Conservation (phyloP, 2,329 filamentous ascomycete genomes). For the Alternaria angustiovoidea region DNA sequence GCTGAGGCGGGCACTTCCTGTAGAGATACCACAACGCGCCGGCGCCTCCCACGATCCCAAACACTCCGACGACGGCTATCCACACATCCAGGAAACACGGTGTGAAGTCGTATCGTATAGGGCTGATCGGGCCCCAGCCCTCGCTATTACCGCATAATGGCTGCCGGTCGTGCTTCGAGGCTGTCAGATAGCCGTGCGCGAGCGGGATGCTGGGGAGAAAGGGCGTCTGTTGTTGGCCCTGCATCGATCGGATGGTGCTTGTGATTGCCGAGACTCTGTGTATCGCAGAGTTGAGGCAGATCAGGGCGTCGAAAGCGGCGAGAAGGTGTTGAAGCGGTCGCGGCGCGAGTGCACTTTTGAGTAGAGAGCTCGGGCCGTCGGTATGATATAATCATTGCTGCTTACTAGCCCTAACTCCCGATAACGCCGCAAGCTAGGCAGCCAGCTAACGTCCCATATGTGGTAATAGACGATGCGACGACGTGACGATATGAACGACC, state of each 20-base stretch:
- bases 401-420: conserved; percentile 15
- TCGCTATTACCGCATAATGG: conserved; percentile 87
- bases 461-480: conserved; percentile 1
- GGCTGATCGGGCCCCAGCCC: conserved; percentile 94
- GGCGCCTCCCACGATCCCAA: conserved; percentile 79
- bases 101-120: conserved; percentile 89
- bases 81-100: conserved; percentile 96
- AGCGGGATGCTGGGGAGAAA: conserved; percentile 40
- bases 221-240: conserved; percentile 48
- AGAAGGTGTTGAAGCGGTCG: conserved; percentile 8
- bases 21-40: conserved; percentile 82
- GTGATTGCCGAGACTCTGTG: conserved; percentile 34
- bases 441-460: not conserved
- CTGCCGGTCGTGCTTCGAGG: conserved; percentile 60
- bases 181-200: conserved; percentile 63
- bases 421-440: conserved; percentile 9
- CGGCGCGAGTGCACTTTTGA: conserved; percentile 20
- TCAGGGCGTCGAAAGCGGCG: conserved; percentile 21
- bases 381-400: conserved; percentile 21
- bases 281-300: conserved; percentile 29
- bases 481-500: not conserved
- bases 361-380: conserved; percentile 16
- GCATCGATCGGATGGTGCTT: conserved; percentile 44
- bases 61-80: conserved; percentile 78
- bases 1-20: conserved; percentile 70